Evolutionary conservation across 1,284 basidiomycete genomes (phyloP).

Genomic region (Cutaneotrichosporon mucoides): DNA sequence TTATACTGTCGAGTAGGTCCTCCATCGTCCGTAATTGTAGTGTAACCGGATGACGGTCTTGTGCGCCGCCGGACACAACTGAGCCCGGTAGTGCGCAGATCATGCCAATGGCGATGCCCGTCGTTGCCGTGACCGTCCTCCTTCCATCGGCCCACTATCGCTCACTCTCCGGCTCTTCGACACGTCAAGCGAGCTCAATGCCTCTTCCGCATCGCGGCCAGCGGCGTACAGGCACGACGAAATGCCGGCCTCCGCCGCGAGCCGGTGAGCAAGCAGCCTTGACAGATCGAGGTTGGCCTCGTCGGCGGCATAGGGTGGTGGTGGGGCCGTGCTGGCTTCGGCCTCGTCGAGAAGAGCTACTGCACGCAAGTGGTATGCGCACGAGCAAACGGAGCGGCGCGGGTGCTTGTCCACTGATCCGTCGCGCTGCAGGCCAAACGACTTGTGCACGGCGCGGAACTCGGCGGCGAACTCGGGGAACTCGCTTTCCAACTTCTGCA

Average conservation of each 20-base stretch:
- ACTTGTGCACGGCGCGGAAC: slow-evolving; percentile 4
- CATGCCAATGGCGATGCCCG: too few relatives aligned
- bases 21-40: too few relatives aligned
- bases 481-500: background rate
- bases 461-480: slow-evolving; percentile 8
- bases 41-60: too few relatives aligned
- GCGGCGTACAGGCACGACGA: background rate
- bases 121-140: too few relatives aligned
- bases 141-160: background rate
- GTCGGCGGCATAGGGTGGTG: slow-evolving; percentile 36
- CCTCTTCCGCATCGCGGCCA: slow-evolving; percentile 1
- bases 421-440: background rate
- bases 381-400: background rate
- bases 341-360: background rate
- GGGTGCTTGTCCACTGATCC: background rate
- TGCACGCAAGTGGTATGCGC: background rate
- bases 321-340: slow-evolving; percentile 15
- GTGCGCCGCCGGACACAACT: too few relatives aligned
- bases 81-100: too few relatives aligned
- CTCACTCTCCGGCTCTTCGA: background rate
- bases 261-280: slow-evolving; percentile 28
- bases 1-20: too few relatives aligned
- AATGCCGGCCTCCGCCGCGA: slow-evolving; percentile 22
- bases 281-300: slow-evolving; percentile 41
- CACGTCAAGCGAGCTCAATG: background rate